Percentiles rank a stretch among this genome's conserved stretches.
Conservation (phyloP, 768 basidiomycete genomes). For the Amanita molliuscula region DNA sequence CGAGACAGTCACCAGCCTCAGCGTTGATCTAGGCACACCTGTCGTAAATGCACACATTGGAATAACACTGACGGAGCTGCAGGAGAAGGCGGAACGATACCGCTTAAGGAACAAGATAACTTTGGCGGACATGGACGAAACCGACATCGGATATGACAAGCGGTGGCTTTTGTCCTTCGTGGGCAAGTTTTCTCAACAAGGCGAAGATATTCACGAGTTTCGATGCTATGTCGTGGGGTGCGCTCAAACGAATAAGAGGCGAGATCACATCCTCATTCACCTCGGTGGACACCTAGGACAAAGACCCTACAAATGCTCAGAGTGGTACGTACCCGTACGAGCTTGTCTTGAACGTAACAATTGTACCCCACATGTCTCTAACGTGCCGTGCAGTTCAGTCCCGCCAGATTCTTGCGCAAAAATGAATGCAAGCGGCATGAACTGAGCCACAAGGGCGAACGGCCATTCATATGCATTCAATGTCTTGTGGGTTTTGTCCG, state of each 20-base stretch:
- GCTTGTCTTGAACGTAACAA: neutral
- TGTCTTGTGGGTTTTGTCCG: conserved; percentile 53
- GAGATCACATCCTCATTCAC: conserved; percentile 68
- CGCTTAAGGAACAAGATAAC: conserved; percentile 33
- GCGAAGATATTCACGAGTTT: conserved; percentile 48
- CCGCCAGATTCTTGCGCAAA: conserved; percentile 57
- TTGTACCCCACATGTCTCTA: neutral
- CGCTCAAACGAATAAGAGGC: conserved; percentile 56
- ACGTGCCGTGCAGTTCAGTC: conserved; percentile 22
- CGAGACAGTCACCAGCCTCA: neutral
- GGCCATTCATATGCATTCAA: conserved; percentile 49
- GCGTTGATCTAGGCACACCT: conserved; percentile 35
- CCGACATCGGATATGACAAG: conserved; percentile 47
- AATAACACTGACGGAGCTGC: conserved; percentile 41
- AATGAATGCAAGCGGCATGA: conserved; percentile 75
- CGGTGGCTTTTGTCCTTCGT: conserved; percentile 59
- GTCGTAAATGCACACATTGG: conserved; percentile 58
- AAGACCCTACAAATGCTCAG: conserved; percentile 50
- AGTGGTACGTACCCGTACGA: conserved; percentile 38
- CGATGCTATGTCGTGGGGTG: conserved; percentile 64
- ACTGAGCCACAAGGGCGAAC: conserved; percentile 46
- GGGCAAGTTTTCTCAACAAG: conserved; percentile 49
- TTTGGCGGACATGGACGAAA: neutral
- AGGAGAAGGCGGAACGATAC: conserved; percentile 44
- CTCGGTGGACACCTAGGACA: conserved; percentile 66